Percentiles rank a stretch among this genome's conserved stretches.
These are phyloP conservation scores for Bacidia rubella DNA, from an alignment of 495 filamentous ascomycete species.

Conservation along the genomic window DNA sequence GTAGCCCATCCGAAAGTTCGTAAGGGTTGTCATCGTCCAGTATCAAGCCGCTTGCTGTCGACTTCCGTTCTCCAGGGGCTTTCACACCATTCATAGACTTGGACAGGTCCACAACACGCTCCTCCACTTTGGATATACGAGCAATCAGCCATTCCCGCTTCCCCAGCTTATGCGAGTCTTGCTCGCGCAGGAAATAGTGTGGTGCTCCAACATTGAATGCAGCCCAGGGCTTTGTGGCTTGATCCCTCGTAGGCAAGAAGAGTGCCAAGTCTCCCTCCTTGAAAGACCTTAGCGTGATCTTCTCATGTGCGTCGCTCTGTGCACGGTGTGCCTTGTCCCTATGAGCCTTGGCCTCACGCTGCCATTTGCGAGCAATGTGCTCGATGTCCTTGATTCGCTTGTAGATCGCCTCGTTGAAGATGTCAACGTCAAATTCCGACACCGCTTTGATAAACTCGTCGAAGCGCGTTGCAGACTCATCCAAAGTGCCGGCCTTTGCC, in stretches of 20 bases:
- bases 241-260: constrained; percentile 88
- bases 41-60: constrained; percentile 28
- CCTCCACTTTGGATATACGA: constrained; percentile 82
- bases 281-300: constrained; percentile 93
- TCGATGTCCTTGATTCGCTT: constrained; percentile 86
- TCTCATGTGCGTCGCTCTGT: constrained; percentile 82
- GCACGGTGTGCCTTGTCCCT: constrained; percentile 75
- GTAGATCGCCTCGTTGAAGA: constrained; percentile 65
- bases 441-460: constrained; percentile 54
- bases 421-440: constrained; percentile 64
- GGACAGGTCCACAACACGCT: constrained; percentile 84
- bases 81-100: constrained; percentile 47
- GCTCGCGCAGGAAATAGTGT: constrained; percentile 92
- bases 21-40: constrained; percentile 97
- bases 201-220: constrained; percentile 96
- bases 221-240: constrained; percentile 88
- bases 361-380: constrained; percentile 74
- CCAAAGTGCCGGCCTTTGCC: constrained; percentile 54
- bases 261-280: constrained; percentile 93
- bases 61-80: constrained; percentile 36
- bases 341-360: constrained; percentile 74
- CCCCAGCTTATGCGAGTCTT: constrained; percentile 72
- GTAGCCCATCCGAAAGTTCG: constrained; percentile 83
- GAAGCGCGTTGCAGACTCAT: constrained; percentile 58
- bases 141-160: constrained; percentile 87